Percentiles rank a stretch among this genome's conserved stretches.
phyloP scores from a whole-genome alignment of 2,329 filamentous ascomycete genomes.

The Xylaria sp. region DNA sequence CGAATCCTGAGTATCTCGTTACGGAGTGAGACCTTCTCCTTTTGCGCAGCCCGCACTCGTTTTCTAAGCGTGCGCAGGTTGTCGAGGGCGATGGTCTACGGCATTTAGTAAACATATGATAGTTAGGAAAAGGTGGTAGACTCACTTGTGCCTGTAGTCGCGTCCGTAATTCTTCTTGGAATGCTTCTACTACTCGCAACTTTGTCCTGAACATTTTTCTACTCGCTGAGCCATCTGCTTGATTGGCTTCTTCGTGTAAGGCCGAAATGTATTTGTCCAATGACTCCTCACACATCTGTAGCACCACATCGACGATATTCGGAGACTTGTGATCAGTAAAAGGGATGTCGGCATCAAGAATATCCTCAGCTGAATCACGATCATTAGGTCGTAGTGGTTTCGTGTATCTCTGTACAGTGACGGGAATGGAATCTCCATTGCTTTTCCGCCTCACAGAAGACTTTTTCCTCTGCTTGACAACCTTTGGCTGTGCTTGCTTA shows the following conservation, averaged over 20 bases:
- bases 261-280: conserved; percentile 56
- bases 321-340: conserved; percentile 61
- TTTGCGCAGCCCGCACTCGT: conserved; percentile 62
- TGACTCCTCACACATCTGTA: conserved; percentile 66
- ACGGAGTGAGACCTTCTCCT: conserved; percentile 61
- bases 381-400: conserved; percentile 49
- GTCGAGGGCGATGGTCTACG: conserved; percentile 63
- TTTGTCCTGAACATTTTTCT: conserved; percentile 63
- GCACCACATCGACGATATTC: conserved; percentile 67
- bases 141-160: conserved; percentile 65
- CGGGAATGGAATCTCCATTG: conserved; percentile 51
- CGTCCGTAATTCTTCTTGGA: conserved; percentile 61
- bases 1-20: conserved; percentile 66
- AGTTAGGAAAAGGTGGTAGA: conserved; percentile 15
- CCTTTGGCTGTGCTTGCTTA: conserved; percentile 48
- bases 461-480: conserved; percentile 33
- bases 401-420: conserved; percentile 68
- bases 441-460: conserved; percentile 32
- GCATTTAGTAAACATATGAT: conserved; percentile 15
- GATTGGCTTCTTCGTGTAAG: conserved; percentile 50
- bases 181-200: conserved; percentile 61
- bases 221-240: conserved; percentile 51
- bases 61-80: conserved; percentile 62
- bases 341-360: conserved; percentile 58
- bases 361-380: conserved; percentile 48